These are phyloP conservation scores for Pichia rugopelliculosa DNA, from an alignment of 805 yeast species.

Conservation along the genomic window DNA sequence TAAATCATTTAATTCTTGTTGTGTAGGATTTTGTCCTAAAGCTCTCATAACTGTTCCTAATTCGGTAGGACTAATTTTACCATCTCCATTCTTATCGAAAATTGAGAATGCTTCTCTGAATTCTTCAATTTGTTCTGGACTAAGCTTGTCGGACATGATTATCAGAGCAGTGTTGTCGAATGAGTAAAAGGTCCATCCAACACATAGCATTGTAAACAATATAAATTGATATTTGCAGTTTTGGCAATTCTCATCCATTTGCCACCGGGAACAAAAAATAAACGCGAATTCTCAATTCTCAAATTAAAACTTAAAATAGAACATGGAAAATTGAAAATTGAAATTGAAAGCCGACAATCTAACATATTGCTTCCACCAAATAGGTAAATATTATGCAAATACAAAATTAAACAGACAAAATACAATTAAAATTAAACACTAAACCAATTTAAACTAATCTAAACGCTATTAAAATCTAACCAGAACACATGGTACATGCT, in stretches of 20 bases:
- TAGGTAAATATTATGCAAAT: not conserved
- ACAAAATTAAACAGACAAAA: not conserved
- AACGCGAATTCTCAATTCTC: not conserved
- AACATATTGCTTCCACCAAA: too few relatives aligned
- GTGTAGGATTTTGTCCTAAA: slow-evolving; percentile 95
- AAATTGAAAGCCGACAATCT: too few relatives aligned
- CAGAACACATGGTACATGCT: slow-evolving; percentile 98
- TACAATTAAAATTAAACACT: not conserved
- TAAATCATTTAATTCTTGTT: slow-evolving; percentile 91
- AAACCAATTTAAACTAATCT: too few relatives aligned
- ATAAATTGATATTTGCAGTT: not conserved
- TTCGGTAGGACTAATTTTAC: slow-evolving; percentile 92
- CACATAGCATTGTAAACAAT: not conserved
- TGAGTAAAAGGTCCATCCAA: too few relatives aligned
- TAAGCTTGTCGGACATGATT: slow-evolving; percentile 72
- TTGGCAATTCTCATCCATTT: not conserved
- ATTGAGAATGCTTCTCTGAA: slow-evolving; percentile 97
- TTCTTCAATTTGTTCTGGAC: slow-evolving; percentile 94
- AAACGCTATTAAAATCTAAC: slow-evolving; percentile 37
- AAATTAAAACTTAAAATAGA: not conserved
- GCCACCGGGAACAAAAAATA: not conserved
- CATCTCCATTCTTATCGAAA: slow-evolving; percentile 95
- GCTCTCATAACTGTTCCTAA: slow-evolving; percentile 98
- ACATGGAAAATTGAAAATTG: too few relatives aligned
- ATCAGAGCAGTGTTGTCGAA: not conserved